Conservation (phyloP, 2,329 filamentous ascomycete genomes). For the Didymella pinodella region DNA sequence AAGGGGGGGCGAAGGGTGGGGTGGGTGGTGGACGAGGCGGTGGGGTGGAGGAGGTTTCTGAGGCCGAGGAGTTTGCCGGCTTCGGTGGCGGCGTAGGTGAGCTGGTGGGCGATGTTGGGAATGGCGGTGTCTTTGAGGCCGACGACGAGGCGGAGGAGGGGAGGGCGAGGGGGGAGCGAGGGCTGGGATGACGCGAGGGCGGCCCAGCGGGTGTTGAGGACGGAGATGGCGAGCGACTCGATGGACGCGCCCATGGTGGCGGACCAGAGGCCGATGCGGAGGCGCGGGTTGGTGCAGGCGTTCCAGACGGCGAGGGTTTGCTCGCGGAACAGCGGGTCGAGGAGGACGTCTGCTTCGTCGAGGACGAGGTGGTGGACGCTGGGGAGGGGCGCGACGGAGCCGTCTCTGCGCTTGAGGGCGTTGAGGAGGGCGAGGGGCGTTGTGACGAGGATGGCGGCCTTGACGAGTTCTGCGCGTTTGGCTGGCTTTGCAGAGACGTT, state of each 20-base stretch:
- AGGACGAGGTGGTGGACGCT: conserved; percentile 78
- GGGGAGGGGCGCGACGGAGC: conserved; percentile 63
- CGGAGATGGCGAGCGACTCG: conserved; percentile 77
- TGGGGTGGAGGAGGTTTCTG: conserved; percentile 85
- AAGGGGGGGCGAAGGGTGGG: conserved; percentile 80
- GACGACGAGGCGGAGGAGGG: conserved; percentile 85
- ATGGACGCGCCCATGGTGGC: conserved; percentile 96
- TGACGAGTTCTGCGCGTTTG: conserved; percentile 63
- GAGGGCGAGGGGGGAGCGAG: conserved; percentile 46
- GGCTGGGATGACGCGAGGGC: conserved; percentile 19
- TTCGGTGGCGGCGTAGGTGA: conserved; percentile 91
- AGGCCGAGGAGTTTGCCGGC: conserved; percentile 91
- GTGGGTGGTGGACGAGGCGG: conserved; percentile 57
- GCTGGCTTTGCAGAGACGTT: conserved; percentile 2
- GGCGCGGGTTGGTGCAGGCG: conserved; percentile 72
- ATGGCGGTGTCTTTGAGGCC: conserved; percentile 95
- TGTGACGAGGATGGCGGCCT: conserved; percentile 80
- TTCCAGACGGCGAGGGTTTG: conserved; percentile 88
- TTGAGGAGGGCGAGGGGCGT: conserved; percentile 82
- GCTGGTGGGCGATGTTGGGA: conserved; percentile 86
- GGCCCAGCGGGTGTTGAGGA: conserved; percentile 54
- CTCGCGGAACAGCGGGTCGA: conserved; percentile 88
- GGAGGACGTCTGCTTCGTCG: conserved; percentile 93
- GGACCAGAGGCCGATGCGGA: conserved; percentile 88
- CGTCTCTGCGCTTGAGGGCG: conserved; percentile 64